phyloP scores from a whole-genome alignment of 768 basidiomycete species.

The Macrolepiota albuminosa region DNA sequence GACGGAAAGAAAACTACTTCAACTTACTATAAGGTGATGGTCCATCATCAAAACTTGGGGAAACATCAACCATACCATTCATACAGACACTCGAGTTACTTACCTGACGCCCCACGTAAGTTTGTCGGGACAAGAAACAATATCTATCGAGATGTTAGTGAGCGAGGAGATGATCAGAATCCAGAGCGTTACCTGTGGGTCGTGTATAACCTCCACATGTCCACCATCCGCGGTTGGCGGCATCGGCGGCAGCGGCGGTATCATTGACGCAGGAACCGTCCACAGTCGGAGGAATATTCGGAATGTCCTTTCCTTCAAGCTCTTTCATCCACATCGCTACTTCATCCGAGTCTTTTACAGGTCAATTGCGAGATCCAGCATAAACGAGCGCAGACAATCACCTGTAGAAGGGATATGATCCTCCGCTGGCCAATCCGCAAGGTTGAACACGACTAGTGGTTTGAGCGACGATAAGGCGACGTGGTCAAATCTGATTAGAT shows the following conservation, averaged over 20 bases:
- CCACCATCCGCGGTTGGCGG: conserved; percentile 81
- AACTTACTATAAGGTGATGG: conserved; percentile 76
- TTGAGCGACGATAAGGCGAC: neutral
- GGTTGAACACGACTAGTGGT: conserved; percentile 21
- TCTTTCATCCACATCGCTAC: conserved; percentile 77
- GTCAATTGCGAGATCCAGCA: neutral
- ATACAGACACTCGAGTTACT: neutral
- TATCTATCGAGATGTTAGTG: conserved; percentile 33
- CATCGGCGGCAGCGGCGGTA: conserved; percentile 48
- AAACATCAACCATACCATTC: neutral
- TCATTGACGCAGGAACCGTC: conserved; percentile 70
- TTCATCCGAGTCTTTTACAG: conserved; percentile 44
- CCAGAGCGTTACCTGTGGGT: conserved; percentile 29
- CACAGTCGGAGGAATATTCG: conserved; percentile 52
- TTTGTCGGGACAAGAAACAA: conserved; percentile 63
- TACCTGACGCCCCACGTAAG: conserved; percentile 72
- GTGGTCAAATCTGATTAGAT: conserved; percentile 1
- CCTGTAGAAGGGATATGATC: conserved; percentile 59
- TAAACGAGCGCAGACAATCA: conserved; percentile 18
- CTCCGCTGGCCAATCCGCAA: conserved; percentile 53
- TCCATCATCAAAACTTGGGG: conserved; percentile 74
- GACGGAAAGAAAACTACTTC: neutral
- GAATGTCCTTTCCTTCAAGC: conserved; percentile 66
- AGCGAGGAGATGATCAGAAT: neutral
- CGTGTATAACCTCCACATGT: conserved; percentile 76